Conservation (phyloP, 1,284 basidiomycete genomes). For the Ceratobasidium sp. region DNA sequence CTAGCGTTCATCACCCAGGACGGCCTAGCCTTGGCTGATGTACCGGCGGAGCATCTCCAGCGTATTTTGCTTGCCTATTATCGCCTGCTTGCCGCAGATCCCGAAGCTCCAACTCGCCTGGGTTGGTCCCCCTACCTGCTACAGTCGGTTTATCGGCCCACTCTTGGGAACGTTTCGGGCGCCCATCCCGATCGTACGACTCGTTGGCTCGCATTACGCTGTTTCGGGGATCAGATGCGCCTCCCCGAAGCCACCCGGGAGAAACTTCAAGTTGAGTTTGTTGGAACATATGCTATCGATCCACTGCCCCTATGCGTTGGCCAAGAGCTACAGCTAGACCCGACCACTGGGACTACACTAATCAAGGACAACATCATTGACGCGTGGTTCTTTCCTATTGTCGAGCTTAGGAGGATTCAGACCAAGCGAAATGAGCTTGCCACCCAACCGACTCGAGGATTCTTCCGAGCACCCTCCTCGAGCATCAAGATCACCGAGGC, state of each 20-base stretch:
- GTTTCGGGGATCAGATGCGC: conserved; percentile 73
- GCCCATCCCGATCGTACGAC: conserved; percentile 67
- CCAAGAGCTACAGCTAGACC: conserved; percentile 48
- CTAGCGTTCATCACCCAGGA: conserved; percentile 55
- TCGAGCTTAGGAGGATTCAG: conserved; percentile 68
- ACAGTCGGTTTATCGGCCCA: conserved; percentile 61
- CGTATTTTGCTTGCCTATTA: conserved; percentile 77
- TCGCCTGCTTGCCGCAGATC: conserved; percentile 76
- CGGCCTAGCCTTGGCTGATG: conserved; percentile 48
- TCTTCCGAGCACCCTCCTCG: neutral
- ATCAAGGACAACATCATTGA: conserved; percentile 58
- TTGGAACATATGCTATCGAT: conserved; percentile 63
- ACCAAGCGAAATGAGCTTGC: conserved; percentile 60
- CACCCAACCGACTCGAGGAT: neutral
- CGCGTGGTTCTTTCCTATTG: conserved; percentile 77
- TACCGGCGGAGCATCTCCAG: conserved; percentile 63
- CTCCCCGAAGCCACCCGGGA: conserved; percentile 79
- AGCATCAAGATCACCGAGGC: neutral
- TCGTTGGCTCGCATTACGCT: conserved; percentile 74
- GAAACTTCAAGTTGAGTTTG: conserved; percentile 64
- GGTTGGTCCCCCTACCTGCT: conserved; percentile 71
- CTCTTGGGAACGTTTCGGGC: conserved; percentile 44
- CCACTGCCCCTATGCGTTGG: conserved; percentile 46
- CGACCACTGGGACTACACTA: conserved; percentile 53
- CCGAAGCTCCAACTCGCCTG: conserved; percentile 65